Conservation (phyloP, 2,329 filamentous ascomycete genomes). For the Capronia americana region DNA sequence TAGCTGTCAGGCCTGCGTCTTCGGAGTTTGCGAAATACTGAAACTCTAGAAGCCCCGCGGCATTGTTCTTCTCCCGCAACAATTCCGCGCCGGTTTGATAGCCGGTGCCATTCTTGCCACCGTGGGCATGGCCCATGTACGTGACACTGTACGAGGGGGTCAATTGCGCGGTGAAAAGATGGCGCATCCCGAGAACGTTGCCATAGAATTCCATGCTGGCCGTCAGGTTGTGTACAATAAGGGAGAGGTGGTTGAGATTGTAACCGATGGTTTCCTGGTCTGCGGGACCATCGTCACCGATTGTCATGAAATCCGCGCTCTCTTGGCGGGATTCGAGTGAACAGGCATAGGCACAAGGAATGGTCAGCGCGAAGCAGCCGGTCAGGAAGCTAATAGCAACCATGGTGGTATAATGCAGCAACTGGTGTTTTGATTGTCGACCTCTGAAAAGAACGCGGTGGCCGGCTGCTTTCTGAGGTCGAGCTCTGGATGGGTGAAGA, state of each 20-base stretch:
- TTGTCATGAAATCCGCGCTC: neutral
- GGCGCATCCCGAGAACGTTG: constrained; percentile 46
- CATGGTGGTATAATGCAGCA: neutral
- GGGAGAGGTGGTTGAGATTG: constrained; percentile 47
- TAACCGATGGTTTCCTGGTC: constrained; percentile 45
- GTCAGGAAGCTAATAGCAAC: neutral
- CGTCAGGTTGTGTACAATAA: constrained; percentile 45
- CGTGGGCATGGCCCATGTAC: constrained; percentile 48
- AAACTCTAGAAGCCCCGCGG: neutral
- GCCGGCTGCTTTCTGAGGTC: too few relatives aligned
- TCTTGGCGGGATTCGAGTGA: neutral
- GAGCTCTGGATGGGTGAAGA: too few relatives aligned
- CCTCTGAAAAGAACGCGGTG: too few relatives aligned
- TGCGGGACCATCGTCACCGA: constrained; percentile 37
- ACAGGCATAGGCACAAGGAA: neutral
- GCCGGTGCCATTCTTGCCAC: constrained; percentile 49
- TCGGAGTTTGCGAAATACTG: neutral
- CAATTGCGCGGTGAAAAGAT: constrained; percentile 45
- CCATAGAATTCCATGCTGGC: constrained; percentile 46
- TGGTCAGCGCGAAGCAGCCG: neutral
- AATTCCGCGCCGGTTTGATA: constrained; percentile 47
- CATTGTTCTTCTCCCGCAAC: constrained; percentile 44
- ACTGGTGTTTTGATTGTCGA: too few relatives aligned
- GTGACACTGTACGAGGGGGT: constrained; percentile 44
- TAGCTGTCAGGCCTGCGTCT: constrained; percentile 38